Evolutionary conservation across 176 grass and related monocot genomes (phyloP), one percentile per base, ranked within the genome.

Genomic region (Luzula sylvatica): DNA sequence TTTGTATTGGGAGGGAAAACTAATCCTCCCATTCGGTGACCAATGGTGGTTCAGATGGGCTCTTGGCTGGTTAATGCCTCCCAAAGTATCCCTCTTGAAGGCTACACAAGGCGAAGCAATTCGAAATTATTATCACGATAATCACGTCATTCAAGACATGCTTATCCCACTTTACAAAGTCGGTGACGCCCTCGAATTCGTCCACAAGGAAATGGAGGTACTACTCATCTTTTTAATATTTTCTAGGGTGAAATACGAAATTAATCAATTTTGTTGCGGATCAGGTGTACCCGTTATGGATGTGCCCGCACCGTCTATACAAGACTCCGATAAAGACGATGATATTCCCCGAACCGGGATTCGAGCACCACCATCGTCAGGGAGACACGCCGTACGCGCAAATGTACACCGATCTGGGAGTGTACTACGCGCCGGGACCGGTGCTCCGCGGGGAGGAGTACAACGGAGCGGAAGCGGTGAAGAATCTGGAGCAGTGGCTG

Each of bases 81-180:
- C 93, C 0, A 98, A 92, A 78, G 78, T 98, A 18, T 98, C 93
- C 26, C 61, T 98, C 20, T 85, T 98, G 24, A 98, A 98, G 82
- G 86, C 86, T 3, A 98, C 93, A 13, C 93, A 98, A 55, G 93
- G 93, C 2, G 81, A 98, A 22, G 56, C 86, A 40, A 55, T 98
- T 65, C 79, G 86, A 52, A 98, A 98, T 38, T 98, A 98, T 72
- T 98, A 98, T 68, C 93, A 98, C 38, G 86, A 98, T 17, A 78
- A 73, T 55, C 93, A 98, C 56, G 93, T 98, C 18, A 98, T 98
- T 55, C 93, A 98, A 56, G 93, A 92, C 52, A 74, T 98, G 55
- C 61, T 92, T 14, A 81, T 90, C 55, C 93, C 93, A 3, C 53
- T 98, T 27, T 83, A 98, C 85, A 92, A 98, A 57, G 93, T 87